Conservation (phyloP, 768 basidiomycete species). For the Mrakia gelida region DNA sequence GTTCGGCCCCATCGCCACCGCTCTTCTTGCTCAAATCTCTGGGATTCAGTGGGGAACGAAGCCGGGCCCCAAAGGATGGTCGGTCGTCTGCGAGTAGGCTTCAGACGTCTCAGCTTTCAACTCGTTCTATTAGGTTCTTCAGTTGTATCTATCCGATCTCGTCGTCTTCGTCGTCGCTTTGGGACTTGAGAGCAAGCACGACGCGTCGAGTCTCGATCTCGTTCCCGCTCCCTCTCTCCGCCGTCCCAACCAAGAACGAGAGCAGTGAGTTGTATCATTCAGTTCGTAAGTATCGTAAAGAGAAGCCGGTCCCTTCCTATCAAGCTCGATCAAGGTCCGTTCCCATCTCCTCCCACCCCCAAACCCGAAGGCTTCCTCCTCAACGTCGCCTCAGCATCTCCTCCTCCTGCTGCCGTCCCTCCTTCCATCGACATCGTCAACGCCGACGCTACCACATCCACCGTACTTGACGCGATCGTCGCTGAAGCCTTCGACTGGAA, state of each 20-base stretch:
- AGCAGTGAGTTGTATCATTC: background rate
- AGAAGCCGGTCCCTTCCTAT: background rate
- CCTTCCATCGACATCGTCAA: background rate
- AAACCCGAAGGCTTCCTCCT: background rate
- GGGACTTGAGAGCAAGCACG: background rate
- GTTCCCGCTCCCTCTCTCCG: background rate
- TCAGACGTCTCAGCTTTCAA: too few species aligned
- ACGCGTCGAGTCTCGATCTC: background rate
- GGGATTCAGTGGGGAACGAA: too few species aligned
- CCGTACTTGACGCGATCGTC: slow-evolving; percentile 3
- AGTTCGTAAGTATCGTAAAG: background rate
- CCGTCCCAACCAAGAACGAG: background rate
- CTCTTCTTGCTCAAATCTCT: too few species aligned
- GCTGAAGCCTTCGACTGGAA: slow-evolving; percentile 9
- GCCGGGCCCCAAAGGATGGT: too few species aligned
- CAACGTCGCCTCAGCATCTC: background rate
- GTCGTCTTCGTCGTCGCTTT: too few species aligned
- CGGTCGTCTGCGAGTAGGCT: too few species aligned
- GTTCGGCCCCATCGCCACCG: too few species aligned
- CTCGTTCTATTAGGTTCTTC: too few species aligned
- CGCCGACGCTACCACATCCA: background rate
- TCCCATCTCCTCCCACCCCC: background rate
- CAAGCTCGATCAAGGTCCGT: background rate
- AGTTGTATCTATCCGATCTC: too few species aligned
- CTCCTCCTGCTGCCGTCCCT: background rate